These are phyloP conservation scores for Calonectria fujianensis DNA, from an alignment of 2,329 filamentous ascomycete genomes.

Conservation along the genomic window DNA sequence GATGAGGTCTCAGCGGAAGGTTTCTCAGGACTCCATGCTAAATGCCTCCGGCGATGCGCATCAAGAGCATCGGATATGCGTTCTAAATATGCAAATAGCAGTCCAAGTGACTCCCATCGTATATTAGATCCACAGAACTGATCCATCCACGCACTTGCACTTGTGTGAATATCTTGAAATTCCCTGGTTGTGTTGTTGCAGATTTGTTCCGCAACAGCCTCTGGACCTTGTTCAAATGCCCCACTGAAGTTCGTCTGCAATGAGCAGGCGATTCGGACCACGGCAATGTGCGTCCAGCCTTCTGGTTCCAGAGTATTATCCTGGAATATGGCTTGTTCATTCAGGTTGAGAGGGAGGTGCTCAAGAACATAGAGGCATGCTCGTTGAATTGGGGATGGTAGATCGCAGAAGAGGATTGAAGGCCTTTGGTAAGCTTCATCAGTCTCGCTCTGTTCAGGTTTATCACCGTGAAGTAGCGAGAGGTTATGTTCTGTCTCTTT, in stretches of 20 bases:
- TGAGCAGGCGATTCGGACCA: constrained; percentile 20
- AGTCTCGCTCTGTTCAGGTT: background rate
- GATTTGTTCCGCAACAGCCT: constrained; percentile 47
- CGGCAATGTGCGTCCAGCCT: constrained; percentile 28
- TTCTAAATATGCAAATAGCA: constrained; percentile 54
- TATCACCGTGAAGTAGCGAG: constrained; percentile 12
- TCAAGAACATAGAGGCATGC: constrained; percentile 36
- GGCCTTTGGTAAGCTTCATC: background rate
- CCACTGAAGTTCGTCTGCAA: constrained; percentile 8
- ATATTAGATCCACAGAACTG: constrained; percentile 60
- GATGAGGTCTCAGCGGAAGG: constrained; percentile 2
- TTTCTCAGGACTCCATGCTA: background rate
- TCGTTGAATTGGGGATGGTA: constrained; percentile 22
- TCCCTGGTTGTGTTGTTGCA: constrained; percentile 59
- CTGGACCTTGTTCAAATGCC: constrained; percentile 8
- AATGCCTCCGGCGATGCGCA: background rate
- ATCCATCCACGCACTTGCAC: constrained; percentile 57
- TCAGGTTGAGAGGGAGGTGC: constrained; percentile 24
- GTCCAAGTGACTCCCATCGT: constrained; percentile 63
- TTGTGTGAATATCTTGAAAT: constrained; percentile 58
- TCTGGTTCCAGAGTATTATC: background rate
- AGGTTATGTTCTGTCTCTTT: constrained; percentile 31
- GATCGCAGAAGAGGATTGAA: constrained; percentile 18
- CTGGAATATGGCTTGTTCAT: constrained; percentile 22
- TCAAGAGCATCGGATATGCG: constrained; percentile 29